These are phyloP conservation scores for Eucalyptus cloeziana DNA, from an alignment of 345 rosid species.

Conservation along the genomic window DNA sequence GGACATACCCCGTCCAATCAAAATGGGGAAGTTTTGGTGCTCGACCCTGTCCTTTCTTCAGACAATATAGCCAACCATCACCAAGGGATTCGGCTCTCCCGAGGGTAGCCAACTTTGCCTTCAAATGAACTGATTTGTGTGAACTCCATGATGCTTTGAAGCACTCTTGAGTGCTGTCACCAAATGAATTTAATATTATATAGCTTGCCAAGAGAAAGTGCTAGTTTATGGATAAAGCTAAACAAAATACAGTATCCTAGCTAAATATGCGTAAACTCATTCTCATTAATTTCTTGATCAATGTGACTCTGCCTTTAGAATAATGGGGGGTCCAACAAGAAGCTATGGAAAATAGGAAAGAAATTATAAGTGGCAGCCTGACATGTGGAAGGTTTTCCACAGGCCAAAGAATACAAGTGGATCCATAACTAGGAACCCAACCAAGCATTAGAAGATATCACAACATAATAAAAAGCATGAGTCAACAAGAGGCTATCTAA, in stretches of 20 bases:
- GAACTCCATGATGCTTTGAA: constrained; percentile 91
- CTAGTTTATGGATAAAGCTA: not conserved
- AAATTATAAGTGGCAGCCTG: not conserved
- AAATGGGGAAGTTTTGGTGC: constrained; percentile 61
- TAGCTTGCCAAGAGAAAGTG: not conserved
- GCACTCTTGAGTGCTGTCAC: constrained; percentile 80
- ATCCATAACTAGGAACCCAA: not conserved
- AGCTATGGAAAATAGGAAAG: not conserved
- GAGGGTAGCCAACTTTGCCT: constrained; percentile 44
- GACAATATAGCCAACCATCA: constrained; percentile 78
- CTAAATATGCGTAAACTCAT: not conserved
- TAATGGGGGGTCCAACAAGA: not conserved
- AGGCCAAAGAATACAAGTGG: not conserved
- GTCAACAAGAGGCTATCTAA: not conserved
- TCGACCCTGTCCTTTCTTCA: constrained; percentile 64
- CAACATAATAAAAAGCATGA: not conserved
- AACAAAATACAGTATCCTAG: not conserved
- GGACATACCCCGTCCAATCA: constrained; percentile 85
- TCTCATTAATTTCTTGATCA: not conserved
- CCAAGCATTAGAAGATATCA: not conserved
- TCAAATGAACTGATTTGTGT: constrained; percentile 76
- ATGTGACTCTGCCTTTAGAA: not conserved
- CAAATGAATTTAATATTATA: not conserved
- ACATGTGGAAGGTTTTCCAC: not conserved
- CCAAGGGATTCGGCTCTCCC: constrained; percentile 17